These are phyloP conservation scores for Cryptosporidium meleagridis DNA, from an alignment of 169 alveolate species.

Conservation along the genomic window DNA sequence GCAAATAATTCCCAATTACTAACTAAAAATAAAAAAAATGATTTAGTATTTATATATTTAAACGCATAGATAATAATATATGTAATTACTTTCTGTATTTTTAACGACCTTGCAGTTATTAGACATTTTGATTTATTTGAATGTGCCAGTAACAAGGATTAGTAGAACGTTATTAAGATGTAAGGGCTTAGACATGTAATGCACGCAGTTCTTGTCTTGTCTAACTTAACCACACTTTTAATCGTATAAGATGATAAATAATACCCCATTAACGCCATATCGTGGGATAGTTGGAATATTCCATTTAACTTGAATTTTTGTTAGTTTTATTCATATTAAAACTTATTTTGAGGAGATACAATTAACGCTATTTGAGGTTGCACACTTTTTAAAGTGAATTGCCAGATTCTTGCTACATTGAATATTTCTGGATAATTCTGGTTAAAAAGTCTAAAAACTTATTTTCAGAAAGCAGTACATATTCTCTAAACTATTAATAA, in stretches of 20 bases:
- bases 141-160: background rate
- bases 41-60: background rate
- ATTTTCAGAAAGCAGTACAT: background rate
- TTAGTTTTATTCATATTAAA: background rate
- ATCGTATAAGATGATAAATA: background rate
- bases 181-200: slow-evolving; percentile 52
- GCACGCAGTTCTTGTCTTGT: slow-evolving; percentile 77
- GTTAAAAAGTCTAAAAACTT: background rate
- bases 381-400: background rate
- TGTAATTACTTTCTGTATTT: too few relatives aligned
- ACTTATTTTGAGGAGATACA: background rate
- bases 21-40: background rate
- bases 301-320: background rate
- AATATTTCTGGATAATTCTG: background rate
- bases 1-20: background rate
- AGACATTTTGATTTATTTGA: background rate
- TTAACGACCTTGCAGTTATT: background rate
- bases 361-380: background rate
- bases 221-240: slow-evolving; percentile 61
- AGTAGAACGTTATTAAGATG: background rate
- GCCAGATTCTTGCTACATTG: background rate
- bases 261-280: background rate
- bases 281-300: slow-evolving; percentile 29
- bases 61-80: too few relatives aligned
- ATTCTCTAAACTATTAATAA: background rate